Percentiles rank a stretch among this genome's conserved stretches.
Conservation (phyloP, 176 grass and related monocot genomes). For the Miscanthus lutarioriparius region DNA sequence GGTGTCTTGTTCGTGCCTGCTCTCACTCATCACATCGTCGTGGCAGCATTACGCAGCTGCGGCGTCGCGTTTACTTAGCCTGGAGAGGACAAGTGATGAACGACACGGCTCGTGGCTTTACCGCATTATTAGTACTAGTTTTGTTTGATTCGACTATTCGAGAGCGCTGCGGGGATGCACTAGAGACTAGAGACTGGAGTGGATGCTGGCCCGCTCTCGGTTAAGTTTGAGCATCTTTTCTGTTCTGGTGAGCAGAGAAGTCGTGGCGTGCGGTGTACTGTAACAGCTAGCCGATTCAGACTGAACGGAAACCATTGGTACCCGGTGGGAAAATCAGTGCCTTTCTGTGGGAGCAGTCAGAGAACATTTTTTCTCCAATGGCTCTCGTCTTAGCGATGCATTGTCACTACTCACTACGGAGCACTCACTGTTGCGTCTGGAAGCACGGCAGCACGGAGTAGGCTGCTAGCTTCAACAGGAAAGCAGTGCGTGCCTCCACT, state of each 20-base stretch:
- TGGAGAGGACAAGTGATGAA: neutral
- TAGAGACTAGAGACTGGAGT: neutral
- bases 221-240: neutral
- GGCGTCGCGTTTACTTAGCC: neutral
- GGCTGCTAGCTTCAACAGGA: too few relatives aligned
- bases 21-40: neutral
- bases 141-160: too few relatives aligned
- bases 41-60: neutral
- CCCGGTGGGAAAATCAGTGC: neutral
- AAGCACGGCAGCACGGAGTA: neutral
- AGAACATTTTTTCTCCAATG: neutral
- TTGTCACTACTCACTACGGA: neutral
- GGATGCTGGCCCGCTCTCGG: neutral
- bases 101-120: neutral
- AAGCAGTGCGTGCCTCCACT: neutral
- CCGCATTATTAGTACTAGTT: neutral
- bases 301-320: neutral
- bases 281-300: neutral
- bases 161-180: neutral
- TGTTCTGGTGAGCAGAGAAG: constrained; percentile 1
- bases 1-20: neutral
- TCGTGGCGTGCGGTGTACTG: neutral
- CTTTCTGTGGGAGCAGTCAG: neutral
- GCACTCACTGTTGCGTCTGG: neutral
- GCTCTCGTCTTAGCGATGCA: too few relatives aligned